Conservation (phyloP, 2,329 filamentous ascomycete species). For the Ophiostoma australiae region DNA sequence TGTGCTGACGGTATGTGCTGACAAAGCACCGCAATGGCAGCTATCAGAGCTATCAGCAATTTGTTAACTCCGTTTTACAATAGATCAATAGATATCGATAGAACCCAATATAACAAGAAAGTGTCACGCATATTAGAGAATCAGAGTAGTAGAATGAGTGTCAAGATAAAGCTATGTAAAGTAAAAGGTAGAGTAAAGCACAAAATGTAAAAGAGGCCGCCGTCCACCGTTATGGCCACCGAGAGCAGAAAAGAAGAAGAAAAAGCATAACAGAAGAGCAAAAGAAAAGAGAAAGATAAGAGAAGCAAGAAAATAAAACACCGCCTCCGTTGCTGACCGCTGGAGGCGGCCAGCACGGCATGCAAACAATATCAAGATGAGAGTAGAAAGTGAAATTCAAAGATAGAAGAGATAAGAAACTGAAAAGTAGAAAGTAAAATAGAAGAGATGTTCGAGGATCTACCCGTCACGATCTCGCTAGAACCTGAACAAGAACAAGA, state of each 20-base stretch:
- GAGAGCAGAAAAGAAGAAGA: not conserved
- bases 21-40: too few species aligned
- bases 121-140: not conserved
- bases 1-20: too few species aligned
- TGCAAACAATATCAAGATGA: not conserved
- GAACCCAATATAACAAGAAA: not conserved
- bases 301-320: not conserved
- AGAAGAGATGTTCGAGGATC: not conserved
- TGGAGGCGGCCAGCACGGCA: not conserved
- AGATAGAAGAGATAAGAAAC: not conserved
- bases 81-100: not conserved
- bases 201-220: constrained; percentile 1
- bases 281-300: not conserved
- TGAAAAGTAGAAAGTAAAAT: not conserved
- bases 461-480: not conserved
- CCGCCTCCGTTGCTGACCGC: not conserved
- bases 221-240: not conserved
- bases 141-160: not conserved
- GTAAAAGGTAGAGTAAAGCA: not conserved
- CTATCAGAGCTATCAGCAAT: not conserved
- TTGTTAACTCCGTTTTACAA: not conserved
- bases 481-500: not conserved
- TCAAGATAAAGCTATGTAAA: constrained; percentile 8
- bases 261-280: not conserved
- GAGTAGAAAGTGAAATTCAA: not conserved